These are phyloP conservation scores for Dendryphion nanum DNA, from an alignment of 2,329 filamentous ascomycete species.

Conservation along the genomic window DNA sequence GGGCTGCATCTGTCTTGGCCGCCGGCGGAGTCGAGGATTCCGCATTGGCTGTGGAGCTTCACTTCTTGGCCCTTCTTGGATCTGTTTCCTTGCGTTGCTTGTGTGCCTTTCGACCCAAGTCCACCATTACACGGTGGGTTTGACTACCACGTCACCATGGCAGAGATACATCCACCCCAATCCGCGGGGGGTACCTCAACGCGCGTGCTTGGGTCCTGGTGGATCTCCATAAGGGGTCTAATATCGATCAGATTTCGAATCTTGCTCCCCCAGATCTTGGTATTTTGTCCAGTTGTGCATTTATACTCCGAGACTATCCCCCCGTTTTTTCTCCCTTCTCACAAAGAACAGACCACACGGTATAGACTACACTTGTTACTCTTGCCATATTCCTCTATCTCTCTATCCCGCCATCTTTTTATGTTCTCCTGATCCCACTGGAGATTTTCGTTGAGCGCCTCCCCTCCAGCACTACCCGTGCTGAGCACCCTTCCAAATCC, in stretches of 20 bases:
- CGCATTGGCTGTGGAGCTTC: constrained; percentile 22
- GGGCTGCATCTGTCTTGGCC: constrained; percentile 23
- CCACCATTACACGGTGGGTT: constrained; percentile 28
- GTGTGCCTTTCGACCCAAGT: constrained; percentile 27
- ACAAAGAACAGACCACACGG: too few relatives aligned
- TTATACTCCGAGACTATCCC: constrained; percentile 21
- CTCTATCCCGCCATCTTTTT: too few relatives aligned
- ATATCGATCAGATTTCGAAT: constrained; percentile 16
- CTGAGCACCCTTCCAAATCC: constrained; percentile 13
- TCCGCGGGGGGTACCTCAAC: constrained; percentile 15
- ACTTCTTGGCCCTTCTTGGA: constrained; percentile 33
- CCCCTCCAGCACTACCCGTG: constrained; percentile 17
- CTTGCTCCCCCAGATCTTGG: constrained; percentile 17
- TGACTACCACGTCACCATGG: constrained; percentile 37
- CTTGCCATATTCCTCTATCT: too few relatives aligned
- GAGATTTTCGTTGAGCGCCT: constrained; percentile 11
- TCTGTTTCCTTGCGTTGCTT: constrained; percentile 37
- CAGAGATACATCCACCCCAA: constrained; percentile 18
- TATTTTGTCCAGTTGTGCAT: constrained; percentile 13
- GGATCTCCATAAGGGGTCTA: constrained; percentile 13
- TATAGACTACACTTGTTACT: too few relatives aligned
- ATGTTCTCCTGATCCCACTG: too few relatives aligned
- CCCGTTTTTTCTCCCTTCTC: constrained; percentile 8
- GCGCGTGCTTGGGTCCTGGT: constrained; percentile 27
- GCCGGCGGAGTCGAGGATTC: constrained; percentile 23